Evolutionary conservation across 495 filamentous ascomycete species (phyloP).

Genomic region (Immersiella caudata): DNA sequence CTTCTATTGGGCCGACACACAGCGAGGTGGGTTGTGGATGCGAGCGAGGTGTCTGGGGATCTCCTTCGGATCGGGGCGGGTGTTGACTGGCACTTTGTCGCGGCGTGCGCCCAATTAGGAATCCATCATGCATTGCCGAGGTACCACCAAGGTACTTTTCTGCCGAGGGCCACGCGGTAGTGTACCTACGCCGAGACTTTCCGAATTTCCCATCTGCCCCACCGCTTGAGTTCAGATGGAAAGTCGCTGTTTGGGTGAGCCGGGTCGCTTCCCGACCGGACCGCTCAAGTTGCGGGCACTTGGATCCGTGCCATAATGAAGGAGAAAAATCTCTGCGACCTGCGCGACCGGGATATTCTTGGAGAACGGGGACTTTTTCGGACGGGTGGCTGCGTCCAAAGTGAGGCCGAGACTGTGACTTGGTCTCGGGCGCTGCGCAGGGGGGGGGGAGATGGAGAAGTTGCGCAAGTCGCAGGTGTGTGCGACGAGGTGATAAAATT

Average conservation of each 20-base stretch:
- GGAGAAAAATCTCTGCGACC: background rate
- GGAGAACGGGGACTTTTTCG: background rate
- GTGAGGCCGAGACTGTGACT: background rate
- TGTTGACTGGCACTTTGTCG: background rate
- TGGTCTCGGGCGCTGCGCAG: background rate
- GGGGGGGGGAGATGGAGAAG: background rate
- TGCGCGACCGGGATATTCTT: background rate
- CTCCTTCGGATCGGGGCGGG: background rate
- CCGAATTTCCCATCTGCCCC: background rate
- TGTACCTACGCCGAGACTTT: background rate
- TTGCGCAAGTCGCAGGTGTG: background rate
- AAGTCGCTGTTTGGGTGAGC: background rate
- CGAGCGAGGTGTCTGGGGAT: background rate
- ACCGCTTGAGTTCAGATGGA: background rate
- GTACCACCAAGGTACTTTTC: background rate
- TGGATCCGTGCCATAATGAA: slow-evolving; percentile 1
- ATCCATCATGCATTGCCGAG: background rate
- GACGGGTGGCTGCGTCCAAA: background rate
- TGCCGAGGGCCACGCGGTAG: background rate
- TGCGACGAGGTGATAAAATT: slow-evolving; percentile 2
- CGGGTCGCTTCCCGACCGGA: slow-evolving; percentile 5
- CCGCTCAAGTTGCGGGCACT: slow-evolving; percentile 8
- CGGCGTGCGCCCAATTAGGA: slow-evolving; percentile 8
- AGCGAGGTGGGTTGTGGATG: background rate
- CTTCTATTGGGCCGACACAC: slow-evolving; percentile 2